A percentile compares a stretch with the other conserved stretches of the same genome.
phyloP scores from a whole-genome alignment of 768 basidiomycete species.

The Macrolepiota dolichaula region DNA sequence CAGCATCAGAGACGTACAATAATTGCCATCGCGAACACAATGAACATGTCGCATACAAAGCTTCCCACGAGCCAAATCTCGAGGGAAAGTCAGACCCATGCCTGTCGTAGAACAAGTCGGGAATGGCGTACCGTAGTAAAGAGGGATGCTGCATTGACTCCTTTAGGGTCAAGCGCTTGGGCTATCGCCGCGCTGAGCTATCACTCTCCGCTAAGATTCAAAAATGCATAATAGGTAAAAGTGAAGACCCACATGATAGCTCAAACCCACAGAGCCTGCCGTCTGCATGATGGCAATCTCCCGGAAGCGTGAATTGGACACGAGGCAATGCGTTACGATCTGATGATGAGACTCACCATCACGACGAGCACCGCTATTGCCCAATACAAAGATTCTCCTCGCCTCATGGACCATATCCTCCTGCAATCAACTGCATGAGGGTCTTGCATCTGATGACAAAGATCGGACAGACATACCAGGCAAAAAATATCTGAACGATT shows the following conservation, averaged over 20 bases:
- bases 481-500: neutral
- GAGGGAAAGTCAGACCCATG: neutral
- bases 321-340: no score
- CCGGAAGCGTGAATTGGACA: neutral
- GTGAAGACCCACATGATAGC: neutral
- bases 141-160: neutral
- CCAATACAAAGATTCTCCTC: neutral
- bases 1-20: neutral
- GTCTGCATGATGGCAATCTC: neutral
- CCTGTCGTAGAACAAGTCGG: neutral
- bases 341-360: neutral
- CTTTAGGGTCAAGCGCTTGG: neutral
- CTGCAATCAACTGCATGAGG: neutral
- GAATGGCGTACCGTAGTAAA: neutral
- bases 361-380: neutral
- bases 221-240: neutral
- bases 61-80: constrained; percentile 2
- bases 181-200: neutral
- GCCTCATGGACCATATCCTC: constrained; percentile 1
- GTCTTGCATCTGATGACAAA: neutral
- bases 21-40: neutral
- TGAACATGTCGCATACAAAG: neutral
- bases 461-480: neutral
- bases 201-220: neutral
- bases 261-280: neutral